Evolutionary conservation across 129 eudicot genomes (phyloP), one percentile per base, ranked within the genome.

Genomic region (Cynara cardunculus): DNA sequence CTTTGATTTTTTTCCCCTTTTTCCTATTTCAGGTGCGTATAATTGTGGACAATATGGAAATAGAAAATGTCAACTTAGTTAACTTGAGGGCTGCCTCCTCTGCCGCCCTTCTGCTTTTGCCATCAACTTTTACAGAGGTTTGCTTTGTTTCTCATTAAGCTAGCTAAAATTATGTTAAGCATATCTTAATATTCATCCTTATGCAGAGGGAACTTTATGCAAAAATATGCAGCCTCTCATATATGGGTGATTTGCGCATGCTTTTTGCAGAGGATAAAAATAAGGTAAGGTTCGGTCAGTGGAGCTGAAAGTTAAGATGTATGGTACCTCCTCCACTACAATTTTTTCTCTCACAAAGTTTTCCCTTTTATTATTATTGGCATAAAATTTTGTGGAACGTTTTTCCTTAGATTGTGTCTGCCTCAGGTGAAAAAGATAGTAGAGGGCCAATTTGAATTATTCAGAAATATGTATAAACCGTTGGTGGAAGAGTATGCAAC

Each of bases 191-290:
- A 72, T 49, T 75, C 56, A 19, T 77, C 46, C 21, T 46, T 72
- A 35, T 83, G 86, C 92, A 94, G 98, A 96, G 84, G 79, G 94
- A 94, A 59, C 87, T 94, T 24, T 94, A 90, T 87, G 88, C 94
- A 78, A 90, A 87, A 86, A 92, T 94, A 76, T 92, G 99, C 65
- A 87, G 94, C 87, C 91, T 94, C 22, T 94, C 99, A 30, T 94
- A 92, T 81, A 89, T 74, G 91, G 99, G 99, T 74, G 99, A 94
- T 84, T 69, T 94, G 86, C 88, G 99, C 34, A 94, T 94, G 99
- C 86, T 90, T 69, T 94, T 94, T 82, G 99, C 99, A 16, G 99
- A 94, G 86, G 99, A 94, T 74, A 90, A 81, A 85, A 85, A 90
- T 80, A 94, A 94, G 92, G 98, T 91, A 91, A 75, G 78, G 30